Evolutionary conservation across 768 basidiomycete genomes (phyloP), one percentile per base, ranked within the genome.

Genomic region (Chalciporus piperatus): DNA sequence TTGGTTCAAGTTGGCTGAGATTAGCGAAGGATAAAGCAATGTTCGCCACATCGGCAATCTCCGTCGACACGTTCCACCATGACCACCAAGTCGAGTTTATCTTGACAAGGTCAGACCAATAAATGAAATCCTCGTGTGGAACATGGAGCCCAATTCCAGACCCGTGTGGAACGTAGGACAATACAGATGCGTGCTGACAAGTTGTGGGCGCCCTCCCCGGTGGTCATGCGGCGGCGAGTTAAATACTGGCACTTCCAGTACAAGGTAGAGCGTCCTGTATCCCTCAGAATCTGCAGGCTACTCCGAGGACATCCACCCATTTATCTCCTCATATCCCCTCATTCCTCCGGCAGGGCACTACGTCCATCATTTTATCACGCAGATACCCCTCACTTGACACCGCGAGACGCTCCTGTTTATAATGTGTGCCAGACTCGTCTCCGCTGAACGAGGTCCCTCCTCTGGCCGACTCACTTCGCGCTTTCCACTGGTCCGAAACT

Each of bases 111-210:
- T 45, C 41, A 44, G 39, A 20, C 33, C 42, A 43, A 47, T 51
- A 33, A 47, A 64, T 60, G 43, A 51, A 45, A 14, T 37, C 61
- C 58, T 60, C 57, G 40, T 57, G 61, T 47, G 47, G 33, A 14
- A 28, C 44, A 28, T 43, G 54, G 50, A 27, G 49, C 45, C 59
- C 51, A 22, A 49, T 46, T 57, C 54, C 45, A 54, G 58, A 51
- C 54, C 38, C 23, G 16, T 46, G 60, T 51, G 63, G 51, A 63
- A 38, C 48, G 22, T 9, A 47, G 46, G 50, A 65, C 63, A 66
- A 61, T 58, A 38, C 64, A 51, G 43, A 35, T 50, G 38, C 51
- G 35, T 58, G 54, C 16, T 40, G 38, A 50, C 50, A 49, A 41
- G 22, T 37, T 17, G 32, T 52, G 47, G 43, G 42, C 28, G 23